Evolutionary conservation across 192 early-diverging fungal species (phyloP).

Genomic region (Coemansia aciculifera): DNA sequence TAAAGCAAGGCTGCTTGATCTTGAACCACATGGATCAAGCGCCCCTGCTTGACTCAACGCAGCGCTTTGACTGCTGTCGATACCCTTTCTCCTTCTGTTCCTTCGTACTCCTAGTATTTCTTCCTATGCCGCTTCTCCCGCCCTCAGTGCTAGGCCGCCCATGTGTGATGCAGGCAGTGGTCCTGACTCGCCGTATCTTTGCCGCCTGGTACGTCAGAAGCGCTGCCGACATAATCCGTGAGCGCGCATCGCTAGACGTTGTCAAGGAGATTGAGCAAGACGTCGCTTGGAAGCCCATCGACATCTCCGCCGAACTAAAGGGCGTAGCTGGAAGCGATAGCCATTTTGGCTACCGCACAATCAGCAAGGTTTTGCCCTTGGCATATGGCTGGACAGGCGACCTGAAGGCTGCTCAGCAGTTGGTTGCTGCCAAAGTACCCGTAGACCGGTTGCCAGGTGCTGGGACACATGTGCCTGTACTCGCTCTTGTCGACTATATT

Average conservation of each 20-base stretch:
- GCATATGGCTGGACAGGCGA: conserved; percentile 30
- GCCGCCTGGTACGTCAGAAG: conserved; percentile 9
- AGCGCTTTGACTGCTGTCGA: not conserved
- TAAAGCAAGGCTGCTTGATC: too few relatives aligned
- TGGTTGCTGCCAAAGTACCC: conserved; percentile 17
- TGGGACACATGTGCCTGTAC: conserved; percentile 19
- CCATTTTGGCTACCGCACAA: conserved; percentile 33
- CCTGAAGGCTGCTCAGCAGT: conserved; percentile 10
- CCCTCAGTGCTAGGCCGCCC: conserved; percentile 13
- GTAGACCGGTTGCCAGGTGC: conserved; percentile 16
- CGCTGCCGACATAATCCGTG: conserved; percentile 28
- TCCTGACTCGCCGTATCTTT: conserved; percentile 22
- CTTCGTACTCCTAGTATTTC: not conserved
- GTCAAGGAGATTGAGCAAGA: conserved; percentile 25
- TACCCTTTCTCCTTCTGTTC: not conserved
- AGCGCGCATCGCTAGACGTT: conserved; percentile 25
- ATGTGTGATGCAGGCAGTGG: conserved; percentile 3
- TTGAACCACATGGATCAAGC: too few relatives aligned
- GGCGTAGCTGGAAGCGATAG: conserved; percentile 10
- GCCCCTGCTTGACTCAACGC: not conserved
- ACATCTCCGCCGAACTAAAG: conserved; percentile 13
- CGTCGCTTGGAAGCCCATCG: conserved; percentile 13
- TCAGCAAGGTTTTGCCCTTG: conserved; percentile 30
- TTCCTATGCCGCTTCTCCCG: conserved; percentile 5
- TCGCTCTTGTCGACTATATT: conserved; percentile 41